Evolutionary conservation across 805 yeast genomes (phyloP).

Genomic region (Kodamaea hsintzibuensis): DNA sequence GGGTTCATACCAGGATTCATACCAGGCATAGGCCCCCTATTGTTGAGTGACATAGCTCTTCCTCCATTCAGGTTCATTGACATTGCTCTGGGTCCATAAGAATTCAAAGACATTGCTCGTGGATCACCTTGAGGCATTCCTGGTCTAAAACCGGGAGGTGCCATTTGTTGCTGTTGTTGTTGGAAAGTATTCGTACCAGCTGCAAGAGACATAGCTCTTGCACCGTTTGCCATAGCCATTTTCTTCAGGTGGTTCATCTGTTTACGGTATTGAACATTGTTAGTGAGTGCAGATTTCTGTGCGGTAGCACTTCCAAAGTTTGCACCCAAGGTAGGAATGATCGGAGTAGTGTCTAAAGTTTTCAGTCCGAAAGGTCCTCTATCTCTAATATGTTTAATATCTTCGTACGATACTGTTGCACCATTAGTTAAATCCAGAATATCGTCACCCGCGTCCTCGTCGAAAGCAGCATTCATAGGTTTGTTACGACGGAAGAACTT

Average conservation of each 20-base stretch:
- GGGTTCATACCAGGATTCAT: neutral
- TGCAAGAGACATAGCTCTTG: constrained; percentile 45
- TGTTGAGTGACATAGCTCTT: constrained; percentile 32
- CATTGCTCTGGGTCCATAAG: constrained; percentile 14
- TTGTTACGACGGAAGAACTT: constrained; percentile 45
- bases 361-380: constrained; percentile 61
- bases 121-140: constrained; percentile 11
- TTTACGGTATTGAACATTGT: constrained; percentile 66
- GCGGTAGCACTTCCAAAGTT: constrained; percentile 10
- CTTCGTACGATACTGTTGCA: constrained; percentile 57
- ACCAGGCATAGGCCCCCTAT: constrained; percentile 3
- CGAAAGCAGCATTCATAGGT: constrained; percentile 20
- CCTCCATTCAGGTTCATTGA: constrained; percentile 13
- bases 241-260: constrained; percentile 69
- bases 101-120: constrained; percentile 16
- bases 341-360: constrained; percentile 62
- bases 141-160: constrained; percentile 5
- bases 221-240: constrained; percentile 47
- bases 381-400: constrained; percentile 61
- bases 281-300: constrained; percentile 19
- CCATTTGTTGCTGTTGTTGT: constrained; percentile 12
- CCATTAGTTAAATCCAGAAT: constrained; percentile 35
- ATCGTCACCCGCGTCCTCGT: constrained; percentile 41
- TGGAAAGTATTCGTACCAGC: constrained; percentile 36
- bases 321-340: constrained; percentile 63